Percentiles rank a stretch among this genome's conserved stretches.
phyloP scores from a whole-genome alignment of 257 asterid species.

The Ehretia macrophylla region DNA sequence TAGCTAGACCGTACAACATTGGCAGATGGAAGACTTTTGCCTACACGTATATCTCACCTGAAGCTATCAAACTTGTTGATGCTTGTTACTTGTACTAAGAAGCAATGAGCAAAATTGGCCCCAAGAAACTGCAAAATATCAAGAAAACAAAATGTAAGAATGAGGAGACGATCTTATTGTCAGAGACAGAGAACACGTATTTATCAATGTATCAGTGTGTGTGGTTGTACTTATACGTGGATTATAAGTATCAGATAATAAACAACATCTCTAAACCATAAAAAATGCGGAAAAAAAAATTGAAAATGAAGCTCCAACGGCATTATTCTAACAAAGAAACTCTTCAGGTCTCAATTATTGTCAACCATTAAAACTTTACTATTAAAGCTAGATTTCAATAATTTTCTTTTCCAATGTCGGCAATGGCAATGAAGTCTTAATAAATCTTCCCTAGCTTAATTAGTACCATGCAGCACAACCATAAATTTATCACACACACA shows the following conservation, averaged over 20 bases:
- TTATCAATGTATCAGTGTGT: too few species aligned
- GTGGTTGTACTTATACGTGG: not conserved
- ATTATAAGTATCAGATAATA: not conserved
- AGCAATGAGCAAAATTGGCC: not conserved
- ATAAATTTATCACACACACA: too few species aligned
- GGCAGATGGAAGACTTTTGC: too few species aligned
- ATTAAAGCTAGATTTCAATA: constrained; percentile 1
- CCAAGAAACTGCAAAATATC: not conserved
- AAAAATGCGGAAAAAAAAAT: not conserved
- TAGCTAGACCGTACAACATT: too few species aligned
- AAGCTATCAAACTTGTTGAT: not conserved
- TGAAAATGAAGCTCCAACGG: constrained; percentile 17
- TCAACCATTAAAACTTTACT: constrained; percentile 9
- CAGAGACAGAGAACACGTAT: too few species aligned
- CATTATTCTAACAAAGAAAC: constrained; percentile 1
- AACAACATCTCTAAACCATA: not conserved
- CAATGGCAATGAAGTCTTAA: not conserved
- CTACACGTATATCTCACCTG: not conserved
- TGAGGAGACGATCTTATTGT: too few species aligned
- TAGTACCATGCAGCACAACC: too few species aligned
- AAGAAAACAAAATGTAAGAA: too few species aligned
- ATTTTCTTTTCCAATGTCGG: not conserved
- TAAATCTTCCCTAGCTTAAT: not conserved
- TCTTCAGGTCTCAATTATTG: not conserved
- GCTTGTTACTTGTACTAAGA: not conserved